Conservation (phyloP, 805 yeast genomes). For the Candida corydali region DNA sequence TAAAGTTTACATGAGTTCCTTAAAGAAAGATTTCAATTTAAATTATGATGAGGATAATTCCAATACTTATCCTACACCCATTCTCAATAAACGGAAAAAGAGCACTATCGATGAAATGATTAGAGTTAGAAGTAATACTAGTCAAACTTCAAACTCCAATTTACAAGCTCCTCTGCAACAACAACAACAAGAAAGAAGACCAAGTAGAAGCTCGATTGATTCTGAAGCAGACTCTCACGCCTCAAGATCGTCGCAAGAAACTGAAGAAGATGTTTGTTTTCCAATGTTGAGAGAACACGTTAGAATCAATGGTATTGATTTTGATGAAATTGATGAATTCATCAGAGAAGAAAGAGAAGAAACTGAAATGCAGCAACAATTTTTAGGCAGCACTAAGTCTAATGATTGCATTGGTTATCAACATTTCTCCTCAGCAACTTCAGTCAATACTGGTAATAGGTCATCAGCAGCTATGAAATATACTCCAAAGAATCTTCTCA, state of each 20-base stretch:
- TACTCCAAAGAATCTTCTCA: conserved; percentile 46
- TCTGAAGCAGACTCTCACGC: conserved; percentile 70
- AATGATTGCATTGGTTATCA: conserved; percentile 9
- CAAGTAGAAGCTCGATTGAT: conserved; percentile 42
- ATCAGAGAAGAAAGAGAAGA: conserved; percentile 57
- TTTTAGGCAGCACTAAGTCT: conserved; percentile 18
- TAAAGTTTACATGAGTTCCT: conserved; percentile 10
- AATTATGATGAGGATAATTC: conserved; percentile 15
- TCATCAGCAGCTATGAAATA: conserved; percentile 54
- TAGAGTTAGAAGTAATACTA: conserved; percentile 22
- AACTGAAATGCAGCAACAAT: conserved; percentile 22
- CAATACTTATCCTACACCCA: conserved; percentile 11
- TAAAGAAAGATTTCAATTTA: conserved; percentile 18
- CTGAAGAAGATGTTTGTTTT: conserved; percentile 97
- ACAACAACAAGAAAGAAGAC: conserved; percentile 22
- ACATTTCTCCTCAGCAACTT: background rate
- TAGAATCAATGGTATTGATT: conserved; percentile 74
- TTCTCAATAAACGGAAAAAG: conserved; percentile 15
- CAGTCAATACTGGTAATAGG: conserved; percentile 1
- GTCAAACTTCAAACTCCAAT: conserved; percentile 10
- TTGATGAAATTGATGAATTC: conserved; percentile 84
- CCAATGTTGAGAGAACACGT: conserved; percentile 74
- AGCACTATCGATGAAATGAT: conserved; percentile 34
- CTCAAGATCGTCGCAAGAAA: conserved; percentile 78
- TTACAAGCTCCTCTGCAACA: conserved; percentile 10